Base-by-base conservation (phyloP, 129 eudicot species). In the Saussurea involucrata region DNA sequence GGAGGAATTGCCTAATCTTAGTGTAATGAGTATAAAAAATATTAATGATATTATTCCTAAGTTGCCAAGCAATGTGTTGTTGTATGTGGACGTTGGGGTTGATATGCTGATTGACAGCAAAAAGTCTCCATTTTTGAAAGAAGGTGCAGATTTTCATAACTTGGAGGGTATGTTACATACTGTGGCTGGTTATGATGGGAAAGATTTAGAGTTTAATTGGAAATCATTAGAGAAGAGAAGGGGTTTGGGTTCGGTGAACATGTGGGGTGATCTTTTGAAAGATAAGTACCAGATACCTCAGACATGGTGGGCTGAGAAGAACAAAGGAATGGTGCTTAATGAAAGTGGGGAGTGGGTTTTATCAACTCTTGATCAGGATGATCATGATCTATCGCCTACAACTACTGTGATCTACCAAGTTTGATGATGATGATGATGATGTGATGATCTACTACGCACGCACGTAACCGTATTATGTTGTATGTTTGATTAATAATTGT, bases 331-430 rank as follows among this genome's bases (percentile, higher is more conserved):
- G 46, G 9, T 67, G 71, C 33, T 67, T 28, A 13, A 70, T 70
- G 75, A 70, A 70, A 36, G 8, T 31, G 71, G 71, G 4, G 22
- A 67, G 8, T 67, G 71, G 71, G 71, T 28, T 67, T 31, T 67
- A 34, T 3, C 46, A 4, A 0, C 0, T 10, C 3, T 34, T 8
- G 71, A 24, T 53, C 22, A 2, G 22, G 61, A 53, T 53, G 61
- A 53, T 53, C 61, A 53, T 17, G 61, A 53, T 53, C 3, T 53
- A 53, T 53, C 61, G 3, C 22, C 6, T 6, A 5, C 61, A 8
- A 0, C 2, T 53, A 17, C 22, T 18, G 61, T 53, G 1, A 17
- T 53, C 17, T 53, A 5, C 9, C 22, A 53, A 53, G 61, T 17
- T 53, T 53, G 24, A 49, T 36, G 11, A 32, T 32, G 57, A 44